Evolutionary conservation across 2,329 filamentous ascomycete species (phyloP).

Genomic region (Colletotrichum chrysophilum): DNA sequence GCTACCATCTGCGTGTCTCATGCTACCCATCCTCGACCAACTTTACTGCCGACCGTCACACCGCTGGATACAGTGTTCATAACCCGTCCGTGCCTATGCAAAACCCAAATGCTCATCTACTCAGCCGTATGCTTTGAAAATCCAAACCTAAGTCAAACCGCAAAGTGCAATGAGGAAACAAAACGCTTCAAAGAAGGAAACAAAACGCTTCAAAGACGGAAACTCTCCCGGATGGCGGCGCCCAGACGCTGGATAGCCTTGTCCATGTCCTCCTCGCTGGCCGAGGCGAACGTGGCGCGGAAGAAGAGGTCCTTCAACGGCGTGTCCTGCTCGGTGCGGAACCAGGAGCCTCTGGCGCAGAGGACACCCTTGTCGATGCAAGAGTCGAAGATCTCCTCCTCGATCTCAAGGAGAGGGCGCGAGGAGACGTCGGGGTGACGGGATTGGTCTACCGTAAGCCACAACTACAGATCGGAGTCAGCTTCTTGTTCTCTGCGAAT

Average conservation of each 20-base stretch:
- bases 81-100: neutral
- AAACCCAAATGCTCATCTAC: neutral
- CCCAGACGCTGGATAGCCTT: conserved; percentile 80
- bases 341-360: conserved; percentile 88
- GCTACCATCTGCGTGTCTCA: neutral
- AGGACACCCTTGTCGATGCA: conserved; percentile 80
- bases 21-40: neutral
- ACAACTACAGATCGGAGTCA: conserved; percentile 55
- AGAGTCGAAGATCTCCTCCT: conserved; percentile 84
- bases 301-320: conserved; percentile 77
- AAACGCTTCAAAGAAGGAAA: conserved; percentile 39
- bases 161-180: neutral
- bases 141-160: neutral
- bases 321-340: conserved; percentile 74
- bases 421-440: conserved; percentile 65
- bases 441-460: conserved; percentile 72
- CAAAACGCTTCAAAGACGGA: conserved; percentile 36
- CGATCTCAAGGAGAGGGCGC: conserved; percentile 68
- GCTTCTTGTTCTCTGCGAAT: neutral
- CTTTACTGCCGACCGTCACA: neutral
- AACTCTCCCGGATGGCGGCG: conserved; percentile 69
- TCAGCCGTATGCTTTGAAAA: neutral
- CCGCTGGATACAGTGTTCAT: neutral
- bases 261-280: conserved; percentile 71
- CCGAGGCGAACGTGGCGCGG: conserved; percentile 87